A percentile compares a stretch with the other conserved stretches of the same genome.
Evolutionary conservation across 1,139 yeast genomes (phyloP).

Genomic region (Candida smagusa): DNA sequence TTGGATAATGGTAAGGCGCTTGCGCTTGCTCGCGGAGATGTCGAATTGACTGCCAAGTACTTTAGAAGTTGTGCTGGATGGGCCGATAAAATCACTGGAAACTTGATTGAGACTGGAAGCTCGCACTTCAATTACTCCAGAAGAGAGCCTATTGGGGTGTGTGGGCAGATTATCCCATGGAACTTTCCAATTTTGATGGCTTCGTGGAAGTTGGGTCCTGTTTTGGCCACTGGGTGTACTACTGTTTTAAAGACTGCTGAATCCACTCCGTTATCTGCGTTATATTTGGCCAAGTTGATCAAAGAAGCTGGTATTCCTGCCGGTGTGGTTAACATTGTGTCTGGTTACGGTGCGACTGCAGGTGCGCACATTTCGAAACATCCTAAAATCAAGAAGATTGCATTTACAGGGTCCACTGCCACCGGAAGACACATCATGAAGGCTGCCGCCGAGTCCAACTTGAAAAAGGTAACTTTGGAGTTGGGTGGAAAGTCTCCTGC

Average conservation of each 20-base stretch:
- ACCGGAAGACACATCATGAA: slow-evolving; percentile 33
- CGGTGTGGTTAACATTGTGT: slow-evolving; percentile 33
- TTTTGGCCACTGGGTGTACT: slow-evolving; percentile 33
- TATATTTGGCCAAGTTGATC: slow-evolving; percentile 26
- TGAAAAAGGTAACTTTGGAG: slow-evolving; percentile 35
- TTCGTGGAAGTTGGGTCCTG: slow-evolving; percentile 36
- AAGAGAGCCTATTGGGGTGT: slow-evolving; percentile 34
- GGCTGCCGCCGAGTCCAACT: slow-evolving; percentile 27
- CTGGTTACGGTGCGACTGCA: slow-evolving; percentile 30
- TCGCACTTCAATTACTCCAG: slow-evolving; percentile 26
- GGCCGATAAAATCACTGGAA: slow-evolving; percentile 26
- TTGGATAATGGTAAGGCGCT: slow-evolving; percentile 20
- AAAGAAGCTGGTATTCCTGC: slow-evolving; percentile 30
- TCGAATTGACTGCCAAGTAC: slow-evolving; percentile 15
- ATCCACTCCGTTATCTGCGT: slow-evolving; percentile 34
- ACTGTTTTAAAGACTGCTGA: slow-evolving; percentile 34
- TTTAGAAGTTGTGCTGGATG: slow-evolving; percentile 26
- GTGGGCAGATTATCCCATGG: slow-evolving; percentile 40
- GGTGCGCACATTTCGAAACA: slow-evolving; percentile 33
- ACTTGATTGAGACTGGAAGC: slow-evolving; percentile 21
- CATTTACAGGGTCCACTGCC: slow-evolving; percentile 37
- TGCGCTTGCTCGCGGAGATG: slow-evolving; percentile 15
- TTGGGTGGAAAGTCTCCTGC: slow-evolving; percentile 36
- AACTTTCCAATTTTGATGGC: slow-evolving; percentile 38
- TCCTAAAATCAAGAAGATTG: slow-evolving; percentile 31